phyloP scores from a whole-genome alignment of 2,329 filamentous ascomycete genomes.

The Chalara sp. region DNA sequence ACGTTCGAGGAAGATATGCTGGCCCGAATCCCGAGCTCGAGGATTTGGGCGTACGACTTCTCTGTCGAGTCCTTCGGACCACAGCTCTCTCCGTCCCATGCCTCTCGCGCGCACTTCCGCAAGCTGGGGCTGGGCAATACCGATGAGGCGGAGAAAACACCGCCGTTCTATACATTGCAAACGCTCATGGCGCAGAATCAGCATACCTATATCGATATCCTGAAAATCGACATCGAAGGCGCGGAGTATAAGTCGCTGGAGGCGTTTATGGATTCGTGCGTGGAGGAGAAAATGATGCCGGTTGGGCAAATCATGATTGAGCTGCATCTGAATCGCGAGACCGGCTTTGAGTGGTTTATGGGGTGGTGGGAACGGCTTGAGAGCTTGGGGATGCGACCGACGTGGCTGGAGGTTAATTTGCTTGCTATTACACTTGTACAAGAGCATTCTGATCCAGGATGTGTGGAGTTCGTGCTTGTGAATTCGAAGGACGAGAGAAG shows the following conservation, averaged over 20 bases:
- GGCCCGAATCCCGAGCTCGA: slow-evolving; percentile 28
- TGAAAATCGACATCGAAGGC: slow-evolving; percentile 36
- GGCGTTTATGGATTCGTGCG: slow-evolving; percentile 19
- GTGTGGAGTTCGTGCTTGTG: slow-evolving; percentile 24
- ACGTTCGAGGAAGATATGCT: slow-evolving; percentile 33
- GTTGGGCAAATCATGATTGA: slow-evolving; percentile 24
- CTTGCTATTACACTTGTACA: slow-evolving; percentile 18
- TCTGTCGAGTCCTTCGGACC: slow-evolving; percentile 29
- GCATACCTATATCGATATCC: slow-evolving; percentile 33
- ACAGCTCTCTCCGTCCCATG: slow-evolving; percentile 8
- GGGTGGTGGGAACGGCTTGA: slow-evolving; percentile 27
- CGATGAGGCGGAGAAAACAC: slow-evolving; percentile 21
- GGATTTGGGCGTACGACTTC: slow-evolving; percentile 35
- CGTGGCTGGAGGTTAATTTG: slow-evolving; percentile 24
- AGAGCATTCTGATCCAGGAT: slow-evolving; percentile 20
- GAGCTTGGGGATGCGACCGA: slow-evolving; percentile 22
- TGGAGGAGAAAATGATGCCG: slow-evolving; percentile 11
- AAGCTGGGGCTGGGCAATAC: slow-evolving; percentile 27
- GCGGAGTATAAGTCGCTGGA: slow-evolving; percentile 28
- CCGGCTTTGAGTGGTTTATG: slow-evolving; percentile 18
- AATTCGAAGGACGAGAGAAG: slow-evolving; percentile 21
- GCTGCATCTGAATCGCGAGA: slow-evolving; percentile 20
- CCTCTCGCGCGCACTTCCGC: slow-evolving; percentile 27
- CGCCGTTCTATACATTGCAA: slow-evolving; percentile 30
- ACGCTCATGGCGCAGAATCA: slow-evolving; percentile 32